phyloP scores from a whole-genome alignment of 1,139 yeast genomes.

The Debaryomycetaceae sp. region DNA sequence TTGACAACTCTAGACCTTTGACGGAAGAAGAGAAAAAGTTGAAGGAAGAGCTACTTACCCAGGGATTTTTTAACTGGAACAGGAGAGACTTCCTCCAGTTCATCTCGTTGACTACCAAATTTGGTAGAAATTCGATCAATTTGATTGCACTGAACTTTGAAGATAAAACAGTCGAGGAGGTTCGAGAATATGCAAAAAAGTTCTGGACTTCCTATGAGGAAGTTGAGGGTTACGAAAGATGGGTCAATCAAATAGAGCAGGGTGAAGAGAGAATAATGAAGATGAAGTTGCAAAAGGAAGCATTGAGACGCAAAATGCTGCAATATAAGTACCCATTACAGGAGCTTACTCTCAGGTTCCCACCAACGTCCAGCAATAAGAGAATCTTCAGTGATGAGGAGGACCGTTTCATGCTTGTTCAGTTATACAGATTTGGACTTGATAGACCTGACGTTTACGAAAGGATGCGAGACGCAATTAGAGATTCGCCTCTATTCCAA shows the following conservation, averaged over 20 bases:
- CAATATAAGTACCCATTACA: constrained; percentile 63
- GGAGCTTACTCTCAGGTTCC: constrained; percentile 57
- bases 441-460: constrained; percentile 67
- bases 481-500: constrained; percentile 60
- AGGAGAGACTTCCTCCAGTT: constrained; percentile 71
- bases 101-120: constrained; percentile 56
- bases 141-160: constrained; percentile 64
- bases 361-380: constrained; percentile 56
- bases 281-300: constrained; percentile 59
- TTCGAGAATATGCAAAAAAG: constrained; percentile 58
- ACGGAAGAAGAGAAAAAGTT: constrained; percentile 63
- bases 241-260: constrained; percentile 62
- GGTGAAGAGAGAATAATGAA: constrained; percentile 71
- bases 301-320: constrained; percentile 60
- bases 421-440: constrained; percentile 62
- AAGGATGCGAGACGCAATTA: constrained; percentile 56
- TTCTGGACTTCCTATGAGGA: constrained; percentile 66
- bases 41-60: constrained; percentile 51
- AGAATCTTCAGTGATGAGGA: constrained; percentile 70
- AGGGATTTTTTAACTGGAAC: constrained; percentile 68
- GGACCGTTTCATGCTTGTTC: constrained; percentile 66
- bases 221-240: constrained; percentile 72
- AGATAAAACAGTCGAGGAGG: constrained; percentile 65
- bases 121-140: constrained; percentile 64
- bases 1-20: constrained; percentile 60